Conservation (phyloP, 2,329 filamentous ascomycete species). For the Colletotrichum sublineola region DNA sequence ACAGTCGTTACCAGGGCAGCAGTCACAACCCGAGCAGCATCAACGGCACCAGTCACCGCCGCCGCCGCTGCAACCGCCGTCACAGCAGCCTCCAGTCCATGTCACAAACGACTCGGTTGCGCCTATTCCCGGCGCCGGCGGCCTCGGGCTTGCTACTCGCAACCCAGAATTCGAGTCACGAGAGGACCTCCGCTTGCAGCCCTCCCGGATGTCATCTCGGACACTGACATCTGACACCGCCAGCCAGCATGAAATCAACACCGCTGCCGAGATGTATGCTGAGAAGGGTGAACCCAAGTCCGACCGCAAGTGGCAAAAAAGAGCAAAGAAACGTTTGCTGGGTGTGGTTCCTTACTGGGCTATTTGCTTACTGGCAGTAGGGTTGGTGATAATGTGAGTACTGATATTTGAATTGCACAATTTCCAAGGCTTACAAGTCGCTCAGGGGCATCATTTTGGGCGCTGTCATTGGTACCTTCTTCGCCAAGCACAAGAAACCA, state of each 20-base stretch:
- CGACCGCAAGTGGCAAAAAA: slow-evolving; percentile 60
- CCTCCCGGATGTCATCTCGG: slow-evolving; percentile 64
- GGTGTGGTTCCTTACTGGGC: slow-evolving; percentile 74
- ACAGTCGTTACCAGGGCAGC: slow-evolving; percentile 16
- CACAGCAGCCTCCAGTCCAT: slow-evolving; percentile 10
- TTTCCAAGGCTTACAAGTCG: background rate
- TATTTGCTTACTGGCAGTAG: slow-evolving; percentile 63
- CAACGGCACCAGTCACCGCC: slow-evolving; percentile 31
- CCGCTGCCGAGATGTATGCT: slow-evolving; percentile 57
- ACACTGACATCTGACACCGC: slow-evolving; percentile 63
- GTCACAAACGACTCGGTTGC: slow-evolving; percentile 41
- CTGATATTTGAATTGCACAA: background rate
- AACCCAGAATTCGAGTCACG: slow-evolving; percentile 73
- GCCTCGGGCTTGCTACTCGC: slow-evolving; percentile 70
- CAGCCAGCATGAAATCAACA: slow-evolving; percentile 69
- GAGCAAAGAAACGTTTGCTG: slow-evolving; percentile 68
- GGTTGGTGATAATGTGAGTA: slow-evolving; percentile 61
- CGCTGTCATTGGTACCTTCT: slow-evolving; percentile 66
- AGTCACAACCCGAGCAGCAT: slow-evolving; percentile 27
- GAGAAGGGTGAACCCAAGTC: slow-evolving; percentile 61
- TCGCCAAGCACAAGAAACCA: slow-evolving; percentile 51
- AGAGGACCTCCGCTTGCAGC: slow-evolving; percentile 65
- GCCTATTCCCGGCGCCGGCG: slow-evolving; percentile 68
- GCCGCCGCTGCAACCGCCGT: slow-evolving; percentile 30
- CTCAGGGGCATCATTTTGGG: slow-evolving; percentile 64